These are phyloP conservation scores for Jatropha podagrica DNA, from an alignment of 441 rosid genomes.

Conservation along the genomic window DNA sequence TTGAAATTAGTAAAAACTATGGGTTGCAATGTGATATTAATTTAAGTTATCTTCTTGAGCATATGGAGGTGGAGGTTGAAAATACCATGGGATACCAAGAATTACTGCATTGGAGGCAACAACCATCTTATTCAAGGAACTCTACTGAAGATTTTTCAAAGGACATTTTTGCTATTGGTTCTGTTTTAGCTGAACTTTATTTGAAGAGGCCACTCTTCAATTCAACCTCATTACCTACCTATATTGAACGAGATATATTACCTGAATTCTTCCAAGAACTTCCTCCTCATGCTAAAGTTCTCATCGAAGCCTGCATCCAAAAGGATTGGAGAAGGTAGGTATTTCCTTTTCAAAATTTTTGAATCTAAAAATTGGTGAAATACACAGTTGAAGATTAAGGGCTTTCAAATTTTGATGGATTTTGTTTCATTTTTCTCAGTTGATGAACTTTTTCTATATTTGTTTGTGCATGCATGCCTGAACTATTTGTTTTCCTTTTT, in stretches of 20 bases:
- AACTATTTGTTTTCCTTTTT: conserved; percentile 26
- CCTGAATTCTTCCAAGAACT: conserved; percentile 69
- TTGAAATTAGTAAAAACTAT: conserved; percentile 35
- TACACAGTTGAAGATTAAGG: conserved; percentile 17
- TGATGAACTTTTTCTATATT: neutral
- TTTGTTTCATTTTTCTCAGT: neutral
- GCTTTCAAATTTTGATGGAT: conserved; percentile 17
- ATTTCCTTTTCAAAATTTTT: conserved; percentile 5
- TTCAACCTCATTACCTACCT: conserved; percentile 57
- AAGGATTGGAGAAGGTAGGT: conserved; percentile 64
- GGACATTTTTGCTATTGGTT: conserved; percentile 86
- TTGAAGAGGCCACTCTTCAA: conserved; percentile 75
- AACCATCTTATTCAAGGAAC: conserved; percentile 34
- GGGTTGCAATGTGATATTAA: conserved; percentile 43
- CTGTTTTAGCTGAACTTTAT: conserved; percentile 83
- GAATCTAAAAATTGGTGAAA: neutral
- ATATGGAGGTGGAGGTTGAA: conserved; percentile 52
- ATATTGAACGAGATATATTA: conserved; percentile 47
- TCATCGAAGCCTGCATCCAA: conserved; percentile 81
- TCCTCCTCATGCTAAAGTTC: conserved; percentile 64
- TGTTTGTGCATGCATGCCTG: neutral
- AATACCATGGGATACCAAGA: conserved; percentile 65
- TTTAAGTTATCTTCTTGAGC: conserved; percentile 68
- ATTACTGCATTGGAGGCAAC: conserved; percentile 71
- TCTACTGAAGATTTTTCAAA: conserved; percentile 46